Evolutionary conservation across 495 filamentous ascomycete species (phyloP).

Genomic region (Podospora appendiculata): DNA sequence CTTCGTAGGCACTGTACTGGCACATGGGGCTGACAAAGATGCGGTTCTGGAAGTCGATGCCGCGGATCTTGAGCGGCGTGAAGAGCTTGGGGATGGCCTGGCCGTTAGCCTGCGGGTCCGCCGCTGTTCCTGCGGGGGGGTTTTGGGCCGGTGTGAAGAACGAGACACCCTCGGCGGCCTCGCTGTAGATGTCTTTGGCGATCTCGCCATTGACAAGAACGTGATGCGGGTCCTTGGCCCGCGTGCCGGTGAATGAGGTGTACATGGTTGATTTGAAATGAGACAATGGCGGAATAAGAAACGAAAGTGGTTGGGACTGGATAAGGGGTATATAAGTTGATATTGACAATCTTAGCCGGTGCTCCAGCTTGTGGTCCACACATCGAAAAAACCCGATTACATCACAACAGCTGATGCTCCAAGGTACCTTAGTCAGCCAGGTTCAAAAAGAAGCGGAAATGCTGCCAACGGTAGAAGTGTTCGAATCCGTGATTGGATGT

Average conservation of each 20-base stretch:
- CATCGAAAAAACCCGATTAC: no score
- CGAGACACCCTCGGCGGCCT: constrained; percentile 37
- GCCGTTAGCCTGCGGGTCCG: constrained; percentile 50
- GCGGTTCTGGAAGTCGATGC: constrained; percentile 53
- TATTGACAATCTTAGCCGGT: no score
- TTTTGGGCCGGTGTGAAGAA: constrained; percentile 64
- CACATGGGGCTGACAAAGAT: constrained; percentile 52
- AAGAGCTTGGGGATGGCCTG: constrained; percentile 58
- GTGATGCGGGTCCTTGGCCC: not conserved
- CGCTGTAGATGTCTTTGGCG: not conserved
- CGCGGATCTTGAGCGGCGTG: constrained; percentile 49
- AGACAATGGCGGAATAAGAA: no score
- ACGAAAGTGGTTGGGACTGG: no score
- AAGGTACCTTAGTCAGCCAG: no score
- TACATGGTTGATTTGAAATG: no score
- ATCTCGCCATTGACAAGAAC: not conserved
- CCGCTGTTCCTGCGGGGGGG: constrained; percentile 58
- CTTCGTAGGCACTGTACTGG: constrained; percentile 55
- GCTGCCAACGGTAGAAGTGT: no score
- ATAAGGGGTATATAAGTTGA: no score
- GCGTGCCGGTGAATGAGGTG: not conserved
- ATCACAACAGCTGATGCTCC: no score
- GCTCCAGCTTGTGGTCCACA: no score
- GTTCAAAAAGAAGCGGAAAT: no score
- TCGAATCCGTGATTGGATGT: no score